Base-by-base conservation (phyloP, 1,139 yeast species). In the Suhomyces atakaporum region DNA sequence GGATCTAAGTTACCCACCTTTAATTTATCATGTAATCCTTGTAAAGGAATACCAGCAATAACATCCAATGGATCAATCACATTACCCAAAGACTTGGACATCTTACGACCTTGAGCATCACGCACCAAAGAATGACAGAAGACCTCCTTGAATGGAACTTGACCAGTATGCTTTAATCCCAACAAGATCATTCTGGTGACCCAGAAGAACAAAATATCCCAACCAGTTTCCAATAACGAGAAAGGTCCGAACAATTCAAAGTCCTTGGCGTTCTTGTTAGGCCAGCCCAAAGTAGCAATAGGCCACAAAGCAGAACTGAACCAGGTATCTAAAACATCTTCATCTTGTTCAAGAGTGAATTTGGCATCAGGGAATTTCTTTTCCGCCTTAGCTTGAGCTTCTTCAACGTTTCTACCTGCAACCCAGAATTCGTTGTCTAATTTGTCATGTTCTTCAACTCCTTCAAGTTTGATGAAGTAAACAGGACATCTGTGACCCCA, bases 401-500 rank as follows among this genome's bases (percentile, higher is more conserved):
- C 97, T 50, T 77, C 90, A 38, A 75, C 60, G 45, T 66, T 69
- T 66, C 95, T 81, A 46, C 96, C 98, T 40, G 97, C 87, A 55
- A 92, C 79, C 98, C 98, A 92, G 69, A 74, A 84, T 31, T 75
- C 67, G 50, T 84, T 87, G 58, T 84, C 84, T 49, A 75, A 68
- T 43, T 66, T 61, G 53, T 79, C 84, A 14, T 33, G 39, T 45
- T 77, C 74, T 24, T 66, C 69, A 53, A 77, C 75, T 39, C 92
- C 94, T 58, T 88, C 96, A 42, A 88, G 69, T 36, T 74, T 70
- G 45, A 90, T 88, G 52, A 88, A 88, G 69, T 94, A 92, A 33
- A 87, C 96, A 16, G 98, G 98, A 66, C 96, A 88, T 71, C 97
- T 82, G 71, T 92, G 98, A 49, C 98, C 98, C 98, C 98, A 92